Base-by-base conservation (phyloP, 1,284 basidiomycete species). In the Ceratobasidium sp. region DNA sequence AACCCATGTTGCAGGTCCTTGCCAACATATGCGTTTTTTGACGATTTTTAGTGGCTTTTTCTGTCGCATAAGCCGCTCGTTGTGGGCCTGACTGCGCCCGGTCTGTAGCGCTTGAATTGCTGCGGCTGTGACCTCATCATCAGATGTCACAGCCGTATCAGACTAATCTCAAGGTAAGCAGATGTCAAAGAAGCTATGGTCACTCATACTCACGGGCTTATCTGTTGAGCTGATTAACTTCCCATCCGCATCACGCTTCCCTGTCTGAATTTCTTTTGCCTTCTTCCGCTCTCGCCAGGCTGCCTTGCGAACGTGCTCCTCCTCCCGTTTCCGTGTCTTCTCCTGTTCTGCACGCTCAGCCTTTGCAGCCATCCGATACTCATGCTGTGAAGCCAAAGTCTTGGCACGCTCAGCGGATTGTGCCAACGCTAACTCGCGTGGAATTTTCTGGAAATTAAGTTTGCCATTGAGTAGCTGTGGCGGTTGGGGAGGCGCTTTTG, bases 1-100 rank as follows among this genome's bases (percentile, higher is more conserved):
- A 44, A 66, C 63, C 63, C 39, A 66, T 3, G 20, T 18, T 4
- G 23, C 63, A 18, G 63, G 63, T 5, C 39, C 63, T 33, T 66
- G 63, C 63, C 63, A 66, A 40, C 63, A 66, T 9, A n/a, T 46
- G 10, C 42, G 63, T 23, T 44, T 66, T 66, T 61, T 61, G 26
- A 33, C 15, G 15, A 61, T 13, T 61, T 33, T 3, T 4, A 28
- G n/a, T 2, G 51, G n/a, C 23, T 56, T 56, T 53, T 71, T 58
- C 69, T 56, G 51, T 44, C 39, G 23, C 6, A 28, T 28, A n/a
- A 61, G 15, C 33, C 58, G 58, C 33, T n/a, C 10, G 15, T 2
- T 33, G 23, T 26, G 33, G 15, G 2, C 33, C 15, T 61, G 10
- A 33, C 58, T 61, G 3, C 23, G 58, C 5, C 58, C 58, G 9